A percentile compares a stretch with the other conserved stretches of the same genome.
phyloP scores from a whole-genome alignment of 805 yeast species.

The Spathaspora boniae region DNA sequence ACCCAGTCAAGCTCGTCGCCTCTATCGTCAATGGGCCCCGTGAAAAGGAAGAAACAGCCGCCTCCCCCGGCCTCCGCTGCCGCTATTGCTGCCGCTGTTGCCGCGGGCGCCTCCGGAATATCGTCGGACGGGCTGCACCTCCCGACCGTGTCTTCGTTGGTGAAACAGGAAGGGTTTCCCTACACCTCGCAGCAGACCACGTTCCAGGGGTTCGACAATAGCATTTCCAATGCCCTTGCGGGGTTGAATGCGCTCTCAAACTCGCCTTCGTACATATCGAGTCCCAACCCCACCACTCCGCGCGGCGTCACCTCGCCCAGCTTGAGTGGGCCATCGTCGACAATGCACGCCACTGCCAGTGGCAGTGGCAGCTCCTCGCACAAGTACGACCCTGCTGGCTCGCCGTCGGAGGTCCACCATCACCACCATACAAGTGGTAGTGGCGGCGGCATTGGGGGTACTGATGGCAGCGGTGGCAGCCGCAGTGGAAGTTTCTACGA shows the following conservation, averaged over 20 bases:
- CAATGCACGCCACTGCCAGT: constrained; percentile 1
- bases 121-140: too few relatives aligned
- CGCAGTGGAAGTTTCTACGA: neutral
- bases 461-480: constrained; percentile 4
- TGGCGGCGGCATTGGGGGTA: constrained; percentile 7
- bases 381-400: constrained; percentile 7
- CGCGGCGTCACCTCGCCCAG: constrained; percentile 18
- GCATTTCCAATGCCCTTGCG: constrained; percentile 40
- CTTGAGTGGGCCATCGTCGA: constrained; percentile 3
- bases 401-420: constrained; percentile 12
- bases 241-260: constrained; percentile 41
- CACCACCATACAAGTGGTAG: constrained; percentile 8
- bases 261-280: constrained; percentile 25
- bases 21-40: too few relatives aligned
- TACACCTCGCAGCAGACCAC: constrained; percentile 34
- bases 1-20: too few relatives aligned
- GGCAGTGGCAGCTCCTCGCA: constrained; percentile 3
- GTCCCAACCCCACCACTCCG: constrained; percentile 26
- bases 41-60: too few relatives aligned
- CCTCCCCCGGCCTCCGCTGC: neutral
- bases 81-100: neutral
- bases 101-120: constrained; percentile 6
- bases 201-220: constrained; percentile 40
- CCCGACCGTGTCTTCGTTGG: neutral
- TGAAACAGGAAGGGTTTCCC: constrained; percentile 23